Base-by-base conservation (phyloP, 305 asterid genomes). In the Fraxinus sp. region DNA sequence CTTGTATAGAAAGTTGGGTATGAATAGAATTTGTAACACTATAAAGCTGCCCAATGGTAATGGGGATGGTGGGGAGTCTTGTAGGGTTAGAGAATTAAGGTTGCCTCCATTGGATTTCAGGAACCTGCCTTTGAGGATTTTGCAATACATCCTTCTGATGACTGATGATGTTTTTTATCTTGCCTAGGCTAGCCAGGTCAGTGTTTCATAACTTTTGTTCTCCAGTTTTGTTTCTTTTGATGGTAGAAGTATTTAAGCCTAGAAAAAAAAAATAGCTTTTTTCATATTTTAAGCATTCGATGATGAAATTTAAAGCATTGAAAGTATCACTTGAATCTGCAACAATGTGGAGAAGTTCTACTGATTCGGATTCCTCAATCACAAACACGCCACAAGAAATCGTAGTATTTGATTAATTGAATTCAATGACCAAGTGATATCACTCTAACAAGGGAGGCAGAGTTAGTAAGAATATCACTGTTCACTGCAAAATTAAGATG, bases 81-180 rank as follows among this genome's bases (percentile, higher is more conserved):
- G 89, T 82, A 89, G 96, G 71, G 90, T 90, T 73, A 91, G 91
- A 81, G 96, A 92, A 83, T 30, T 92, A 89, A 87, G 90, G 81
- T 75, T 92, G 89, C 91, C 92, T 18, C 82, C 82, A 13, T 82
- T 92, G 91, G 92, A 89, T 74, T 92, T 92, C 81, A 75, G 89
- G 35, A 89, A 89, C 82, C 87, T 77, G 62, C 92, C 96, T 49
- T 83, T 90, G 87, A 90, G 96, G 89, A 89, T 90, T 84, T 77
- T 92, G 91, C 96, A 92, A 88, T 92, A 92, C 77, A 87, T 92
- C 82, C 87, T 90, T 82, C 87, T 92, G 28, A 90, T 92, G 93
- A 89, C 96, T 70, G 96, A 92, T 86, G 91, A 89, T 77, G 43
- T 85, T 46, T 92, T 92, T 87, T 89, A 84, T 82, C 93, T 92